phyloP scores from a whole-genome alignment of 148 eudicot genomes.

The Rhododendron williamsianum region DNA sequence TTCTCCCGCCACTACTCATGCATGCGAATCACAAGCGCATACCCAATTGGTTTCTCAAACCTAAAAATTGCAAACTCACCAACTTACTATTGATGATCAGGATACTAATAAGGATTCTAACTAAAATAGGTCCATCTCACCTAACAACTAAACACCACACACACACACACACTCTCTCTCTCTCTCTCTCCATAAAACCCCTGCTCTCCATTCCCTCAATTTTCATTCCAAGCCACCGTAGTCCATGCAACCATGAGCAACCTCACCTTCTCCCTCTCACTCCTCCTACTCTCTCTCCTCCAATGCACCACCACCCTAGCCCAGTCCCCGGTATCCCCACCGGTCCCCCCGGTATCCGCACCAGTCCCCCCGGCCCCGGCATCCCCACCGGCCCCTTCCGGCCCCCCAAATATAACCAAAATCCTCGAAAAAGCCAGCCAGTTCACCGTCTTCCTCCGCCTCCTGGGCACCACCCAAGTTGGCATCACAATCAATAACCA shows the following conservation, averaged over 20 bases:
- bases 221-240: not conserved
- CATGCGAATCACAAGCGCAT: not conserved
- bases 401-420: constrained; percentile 64
- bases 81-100: not conserved
- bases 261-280: not conserved
- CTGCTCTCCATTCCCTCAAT: not conserved
- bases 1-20: too few species aligned
- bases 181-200: constrained; percentile 11
- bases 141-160: constrained; percentile 1
- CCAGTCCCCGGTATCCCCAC: constrained; percentile 47
- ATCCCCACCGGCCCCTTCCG: constrained; percentile 62
- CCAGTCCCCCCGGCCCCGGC: constrained; percentile 35
- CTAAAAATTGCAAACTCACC: constrained; percentile 2
- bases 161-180: not conserved
- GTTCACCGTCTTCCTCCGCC: constrained; percentile 60
- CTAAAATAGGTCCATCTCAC: constrained; percentile 18
- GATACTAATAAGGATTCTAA: not conserved
- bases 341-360: constrained; percentile 70
- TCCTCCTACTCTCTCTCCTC: constrained; percentile 18
- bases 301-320: constrained; percentile 28
- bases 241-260: not conserved
- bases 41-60: not conserved
- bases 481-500: constrained; percentile 62
- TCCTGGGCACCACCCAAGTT: constrained; percentile 51
- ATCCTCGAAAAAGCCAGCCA: constrained; percentile 81